Base-by-base conservation (phyloP, 805 yeast species). In the Kazachstania kunashirensis region DNA sequence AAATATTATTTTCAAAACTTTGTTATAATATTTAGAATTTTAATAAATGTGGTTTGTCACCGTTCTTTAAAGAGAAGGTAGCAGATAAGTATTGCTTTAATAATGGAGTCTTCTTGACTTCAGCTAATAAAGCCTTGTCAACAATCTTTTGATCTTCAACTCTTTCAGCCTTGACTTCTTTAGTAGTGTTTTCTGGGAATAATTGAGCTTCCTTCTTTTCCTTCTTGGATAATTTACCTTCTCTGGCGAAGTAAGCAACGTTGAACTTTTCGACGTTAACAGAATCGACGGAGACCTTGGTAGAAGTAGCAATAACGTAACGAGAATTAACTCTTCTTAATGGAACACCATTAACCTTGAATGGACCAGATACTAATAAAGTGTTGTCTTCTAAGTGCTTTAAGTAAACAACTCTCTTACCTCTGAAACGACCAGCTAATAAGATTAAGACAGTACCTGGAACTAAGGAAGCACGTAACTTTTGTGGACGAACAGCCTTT, bases 321-420 rank as follows among this genome's bases (percentile, higher is more conserved):
- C 95, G 84, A 57, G 96, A 80, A 70, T 88, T 89, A 55, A 88
- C 96, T 78, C 96, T 84, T 81, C 96, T 85, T 69, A 88, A 77
- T 67, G 97, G 97, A 56, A 88, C 97, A 75, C 97, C 97, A 74
- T 88, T 88, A 62, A 88, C 83, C 79, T 89, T 88, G 94, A 88
- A 89, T 61, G 97, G 97, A 66, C 97, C 97, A 48, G 95, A 73
- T 46, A 88, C 95, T 63, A 88, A 81, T 61, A 88, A 74, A 50
- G 96, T 88, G 84, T 84, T 84, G 78, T 89, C 97, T 73, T 85
- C 95, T 63, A 89, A 77, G 68, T 80, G 72, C 82, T 88, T 88
- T 67, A 88, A 78, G 81, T 81, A 82, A 51, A 88, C 96, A 59
- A 89, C 97, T 74, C 97, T 86, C 84, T 88, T 89, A 68, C 97